These are phyloP conservation scores for Marasmius oreades DNA, from an alignment of 1,284 basidiomycete genomes.

Conservation along the genomic window DNA sequence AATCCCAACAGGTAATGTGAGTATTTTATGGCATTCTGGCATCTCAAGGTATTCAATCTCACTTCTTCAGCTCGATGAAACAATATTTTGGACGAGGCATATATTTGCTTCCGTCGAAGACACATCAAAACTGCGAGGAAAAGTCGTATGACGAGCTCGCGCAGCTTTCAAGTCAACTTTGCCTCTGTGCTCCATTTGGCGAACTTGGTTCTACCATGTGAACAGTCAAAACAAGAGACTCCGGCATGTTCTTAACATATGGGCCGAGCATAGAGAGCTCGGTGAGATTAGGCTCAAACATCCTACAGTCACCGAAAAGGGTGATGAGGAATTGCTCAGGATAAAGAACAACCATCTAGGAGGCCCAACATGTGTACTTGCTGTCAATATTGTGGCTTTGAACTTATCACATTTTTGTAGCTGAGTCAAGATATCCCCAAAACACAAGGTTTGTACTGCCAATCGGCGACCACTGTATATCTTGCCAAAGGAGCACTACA, in stretches of 20 bases:
- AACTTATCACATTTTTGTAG: slow-evolving; percentile 37
- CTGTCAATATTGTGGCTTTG: neutral
- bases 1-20: slow-evolving; percentile 76
- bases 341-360: slow-evolving; percentile 69
- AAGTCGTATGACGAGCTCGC: slow-evolving; percentile 86
- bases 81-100: slow-evolving; percentile 88
- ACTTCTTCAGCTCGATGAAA: slow-evolving; percentile 77
- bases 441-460: slow-evolving; percentile 40
- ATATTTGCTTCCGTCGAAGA: slow-evolving; percentile 95
- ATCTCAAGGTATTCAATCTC: slow-evolving; percentile 1
- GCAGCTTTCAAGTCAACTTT: slow-evolving; percentile 77
- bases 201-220: slow-evolving; percentile 65
- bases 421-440: slow-evolving; percentile 45
- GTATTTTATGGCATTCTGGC: slow-evolving; percentile 21
- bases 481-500: slow-evolving; percentile 63
- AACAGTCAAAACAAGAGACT: slow-evolving; percentile 69
- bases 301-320: slow-evolving; percentile 62
- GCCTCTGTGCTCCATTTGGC: slow-evolving; percentile 71
- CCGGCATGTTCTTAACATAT: slow-evolving; percentile 56
- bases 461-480: slow-evolving; percentile 42
- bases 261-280: slow-evolving; percentile 75
- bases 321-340: slow-evolving; percentile 82
- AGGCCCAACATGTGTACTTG: slow-evolving; percentile 27
- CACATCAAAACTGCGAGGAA: slow-evolving; percentile 95
- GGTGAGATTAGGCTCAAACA: slow-evolving; percentile 80